These are phyloP conservation scores for Phylloporus sp. DNA, from an alignment of 1,284 basidiomycete genomes.

Conservation along the genomic window DNA sequence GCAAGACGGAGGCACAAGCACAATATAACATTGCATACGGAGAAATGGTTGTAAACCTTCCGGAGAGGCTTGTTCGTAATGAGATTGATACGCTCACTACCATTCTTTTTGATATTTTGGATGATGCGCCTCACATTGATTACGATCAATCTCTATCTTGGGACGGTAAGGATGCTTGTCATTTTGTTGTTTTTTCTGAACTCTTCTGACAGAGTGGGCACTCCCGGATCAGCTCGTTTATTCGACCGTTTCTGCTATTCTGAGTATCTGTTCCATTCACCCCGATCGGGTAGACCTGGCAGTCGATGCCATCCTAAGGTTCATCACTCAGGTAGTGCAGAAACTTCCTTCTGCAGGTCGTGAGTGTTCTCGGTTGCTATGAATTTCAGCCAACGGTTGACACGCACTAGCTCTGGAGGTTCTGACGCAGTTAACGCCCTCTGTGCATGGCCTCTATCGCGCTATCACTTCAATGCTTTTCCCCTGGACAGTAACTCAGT, in stretches of 20 bases:
- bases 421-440: slow-evolving; percentile 79
- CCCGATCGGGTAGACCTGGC: slow-evolving; percentile 56
- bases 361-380: slow-evolving; percentile 45
- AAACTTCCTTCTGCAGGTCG: slow-evolving; percentile 62
- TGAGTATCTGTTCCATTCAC: slow-evolving; percentile 68
- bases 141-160: slow-evolving; percentile 81
- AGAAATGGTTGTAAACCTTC: slow-evolving; percentile 71
- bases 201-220: slow-evolving; percentile 68
- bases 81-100: slow-evolving; percentile 60
- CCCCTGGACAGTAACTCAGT: slow-evolving; percentile 75
- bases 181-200: slow-evolving; percentile 19
- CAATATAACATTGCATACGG: slow-evolving; percentile 83
- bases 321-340: slow-evolving; percentile 65
- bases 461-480: slow-evolving; percentile 83
- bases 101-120: slow-evolving; percentile 69
- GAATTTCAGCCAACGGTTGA: background rate
- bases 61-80: slow-evolving; percentile 58
- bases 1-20: slow-evolving; percentile 65
- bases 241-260: slow-evolving; percentile 76
- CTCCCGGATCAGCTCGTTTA: slow-evolving; percentile 83
- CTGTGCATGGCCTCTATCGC: slow-evolving; percentile 87
- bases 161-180: slow-evolving; percentile 61
- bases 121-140: slow-evolving; percentile 74
- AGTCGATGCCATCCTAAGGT: slow-evolving; percentile 65
- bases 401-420: slow-evolving; percentile 65